Evolutionary conservation across 257 asterid species (phyloP).

Genomic region (Leonotis leonurus): DNA sequence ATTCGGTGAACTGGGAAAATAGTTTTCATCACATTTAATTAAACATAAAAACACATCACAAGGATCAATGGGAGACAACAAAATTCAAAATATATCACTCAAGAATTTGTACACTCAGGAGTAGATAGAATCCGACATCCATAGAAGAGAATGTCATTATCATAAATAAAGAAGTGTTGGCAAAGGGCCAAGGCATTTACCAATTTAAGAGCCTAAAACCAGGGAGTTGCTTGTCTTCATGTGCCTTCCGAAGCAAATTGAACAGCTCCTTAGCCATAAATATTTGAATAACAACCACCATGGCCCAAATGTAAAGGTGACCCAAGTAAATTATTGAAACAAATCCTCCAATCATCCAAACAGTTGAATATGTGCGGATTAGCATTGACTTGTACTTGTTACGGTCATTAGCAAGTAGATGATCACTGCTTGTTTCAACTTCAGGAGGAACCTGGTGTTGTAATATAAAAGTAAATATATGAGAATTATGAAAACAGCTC

Average conservation of each 20-base stretch:
- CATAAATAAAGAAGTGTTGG: slow-evolving; percentile 1
- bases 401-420: slow-evolving; percentile 66
- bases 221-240: slow-evolving; percentile 89
- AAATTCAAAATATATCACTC: neutral
- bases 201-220: slow-evolving; percentile 94
- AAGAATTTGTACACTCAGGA: neutral
- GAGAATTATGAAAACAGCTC: neutral
- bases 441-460: slow-evolving; percentile 61
- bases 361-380: slow-evolving; percentile 68
- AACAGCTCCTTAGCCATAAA: slow-evolving; percentile 91
- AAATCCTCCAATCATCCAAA: slow-evolving; percentile 98
- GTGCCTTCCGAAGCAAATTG: slow-evolving; percentile 73
- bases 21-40: neutral
- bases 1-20: neutral
- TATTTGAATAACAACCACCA: slow-evolving; percentile 86
- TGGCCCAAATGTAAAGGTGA: slow-evolving; percentile 92
- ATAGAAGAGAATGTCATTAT: neutral
- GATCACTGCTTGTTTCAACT: slow-evolving; percentile 46
- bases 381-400: slow-evolving; percentile 93
- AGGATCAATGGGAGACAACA: neutral
- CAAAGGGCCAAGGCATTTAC: slow-evolving; percentile 31
- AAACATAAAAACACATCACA: slow-evolving; percentile 6
- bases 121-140: neutral
- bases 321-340: slow-evolving; percentile 79
- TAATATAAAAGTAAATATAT: slow-evolving; percentile 3